A percentile compares a stretch with the other conserved stretches of the same genome.
These are phyloP conservation scores for Bothriochloa decipiens DNA, from an alignment of 176 grass and related monocot species.

Conservation along the genomic window DNA sequence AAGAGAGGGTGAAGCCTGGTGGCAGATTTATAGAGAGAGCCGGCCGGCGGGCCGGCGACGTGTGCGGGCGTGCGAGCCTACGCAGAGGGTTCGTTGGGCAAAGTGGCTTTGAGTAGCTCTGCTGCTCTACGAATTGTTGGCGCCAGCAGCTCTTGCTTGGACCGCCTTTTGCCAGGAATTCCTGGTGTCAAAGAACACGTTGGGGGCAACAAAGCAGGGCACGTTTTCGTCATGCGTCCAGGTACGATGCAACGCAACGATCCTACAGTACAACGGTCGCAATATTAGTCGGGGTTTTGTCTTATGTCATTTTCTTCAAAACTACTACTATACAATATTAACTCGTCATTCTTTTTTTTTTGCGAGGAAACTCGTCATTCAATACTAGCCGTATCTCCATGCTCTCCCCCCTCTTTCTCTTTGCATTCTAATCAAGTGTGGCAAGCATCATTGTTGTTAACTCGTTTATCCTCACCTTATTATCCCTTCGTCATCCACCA, in stretches of 20 bases:
- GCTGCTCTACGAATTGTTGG: not conserved
- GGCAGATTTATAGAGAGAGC: conserved; percentile 21
- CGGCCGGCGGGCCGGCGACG: not conserved
- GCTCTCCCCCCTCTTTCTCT: no score
- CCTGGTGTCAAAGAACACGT: not conserved
- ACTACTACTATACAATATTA: no score
- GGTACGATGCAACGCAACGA: not conserved
- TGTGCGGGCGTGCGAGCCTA: not conserved
- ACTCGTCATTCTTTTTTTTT: no score
- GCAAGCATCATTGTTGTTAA: no score
- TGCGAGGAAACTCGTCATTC: no score
- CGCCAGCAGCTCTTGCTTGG: not conserved
- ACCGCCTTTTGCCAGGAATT: not conserved
- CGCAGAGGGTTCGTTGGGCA: not conserved
- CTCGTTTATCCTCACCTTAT: no score
- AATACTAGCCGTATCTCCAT: no score
- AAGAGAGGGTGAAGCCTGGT: not conserved
- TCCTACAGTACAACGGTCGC: not conserved
- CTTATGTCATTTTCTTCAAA: not conserved
- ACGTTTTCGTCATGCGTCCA: not conserved
- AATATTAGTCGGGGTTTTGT: not conserved
- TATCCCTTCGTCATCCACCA: no score
- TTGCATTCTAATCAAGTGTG: no score
- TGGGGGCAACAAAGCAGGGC: not conserved
- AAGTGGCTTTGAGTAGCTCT: conserved; percentile 24